A percentile compares a stretch with the other conserved stretches of the same genome.
These are phyloP conservation scores for Globisporangium spiculum DNA, from an alignment of 352 stramenopile genomes.

Conservation along the genomic window DNA sequence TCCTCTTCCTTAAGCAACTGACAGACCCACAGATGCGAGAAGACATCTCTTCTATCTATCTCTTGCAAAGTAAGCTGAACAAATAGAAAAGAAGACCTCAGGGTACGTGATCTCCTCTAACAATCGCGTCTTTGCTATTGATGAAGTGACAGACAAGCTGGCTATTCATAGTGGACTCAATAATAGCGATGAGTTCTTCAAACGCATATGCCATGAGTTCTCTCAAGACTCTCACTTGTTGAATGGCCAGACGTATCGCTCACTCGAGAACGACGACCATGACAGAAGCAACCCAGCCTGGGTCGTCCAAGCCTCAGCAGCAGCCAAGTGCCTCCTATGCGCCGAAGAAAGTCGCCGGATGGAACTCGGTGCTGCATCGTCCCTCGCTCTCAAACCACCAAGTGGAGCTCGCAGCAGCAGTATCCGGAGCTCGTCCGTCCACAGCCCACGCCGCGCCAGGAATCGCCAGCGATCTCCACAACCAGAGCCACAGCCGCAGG, in stretches of 20 bases:
- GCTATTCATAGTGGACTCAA: slow-evolving; percentile 3
- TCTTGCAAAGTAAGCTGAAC: neutral
- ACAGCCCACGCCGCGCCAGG: neutral
- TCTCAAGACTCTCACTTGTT: neutral
- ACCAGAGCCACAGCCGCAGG: neutral
- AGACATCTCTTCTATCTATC: neutral
- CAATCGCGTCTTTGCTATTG: neutral
- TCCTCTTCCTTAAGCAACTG: neutral
- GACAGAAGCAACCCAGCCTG: neutral
- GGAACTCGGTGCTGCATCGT: slow-evolving; percentile 13
- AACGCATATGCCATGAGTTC: neutral
- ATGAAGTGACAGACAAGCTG: neutral
- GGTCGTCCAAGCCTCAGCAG: neutral
- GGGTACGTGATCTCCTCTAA: neutral
- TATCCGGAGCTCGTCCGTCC: neutral
- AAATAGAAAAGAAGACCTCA: neutral
- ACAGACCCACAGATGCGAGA: neutral
- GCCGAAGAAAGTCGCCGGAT: slow-evolving; percentile 7
- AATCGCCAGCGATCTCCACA: neutral
- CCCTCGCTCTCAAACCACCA: slow-evolving; percentile 8
- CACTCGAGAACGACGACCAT: neutral
- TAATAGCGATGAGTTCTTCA: neutral
- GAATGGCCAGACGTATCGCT: neutral
- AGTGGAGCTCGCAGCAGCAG: neutral
- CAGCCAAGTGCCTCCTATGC: neutral